Conservation (phyloP, 2,329 filamentous ascomycete genomes). For the Paraphaeosphaeria sporulosa region DNA sequence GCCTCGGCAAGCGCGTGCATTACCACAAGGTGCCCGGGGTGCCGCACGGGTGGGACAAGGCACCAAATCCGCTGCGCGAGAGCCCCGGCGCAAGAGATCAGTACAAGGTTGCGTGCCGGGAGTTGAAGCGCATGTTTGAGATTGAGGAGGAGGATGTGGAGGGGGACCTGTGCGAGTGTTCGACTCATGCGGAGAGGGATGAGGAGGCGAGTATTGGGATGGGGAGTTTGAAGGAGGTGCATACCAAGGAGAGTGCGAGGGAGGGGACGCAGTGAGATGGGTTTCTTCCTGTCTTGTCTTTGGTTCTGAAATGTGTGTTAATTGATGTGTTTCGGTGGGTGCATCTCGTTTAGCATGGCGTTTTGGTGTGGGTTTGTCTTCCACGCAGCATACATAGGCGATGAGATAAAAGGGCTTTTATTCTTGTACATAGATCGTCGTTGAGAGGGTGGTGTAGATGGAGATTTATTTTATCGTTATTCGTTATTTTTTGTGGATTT, state of each 20-base stretch:
- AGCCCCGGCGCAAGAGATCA: constrained; percentile 61
- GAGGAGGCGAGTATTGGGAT: constrained; percentile 8
- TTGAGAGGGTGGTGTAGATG: background rate
- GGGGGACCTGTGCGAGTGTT: constrained; percentile 9
- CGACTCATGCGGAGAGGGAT: background rate
- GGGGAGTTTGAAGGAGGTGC: background rate
- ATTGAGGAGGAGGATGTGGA: constrained; percentile 38
- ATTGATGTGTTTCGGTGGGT: background rate
- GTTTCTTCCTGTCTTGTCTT: background rate
- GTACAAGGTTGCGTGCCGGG: constrained; percentile 63
- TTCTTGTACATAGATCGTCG: background rate
- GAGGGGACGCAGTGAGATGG: background rate
- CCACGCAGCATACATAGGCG: background rate
- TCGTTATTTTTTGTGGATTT: background rate
- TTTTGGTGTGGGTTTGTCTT: background rate
- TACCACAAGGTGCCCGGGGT: constrained; percentile 67
- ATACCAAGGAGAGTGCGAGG: background rate
- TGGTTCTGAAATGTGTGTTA: background rate
- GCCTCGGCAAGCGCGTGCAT: constrained; percentile 63
- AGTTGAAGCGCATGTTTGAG: constrained; percentile 56
- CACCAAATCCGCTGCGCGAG: constrained; percentile 65
- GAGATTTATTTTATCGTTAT: background rate
- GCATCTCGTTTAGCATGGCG: constrained; percentile 4
- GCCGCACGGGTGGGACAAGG: constrained; percentile 72
- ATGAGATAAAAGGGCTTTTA: background rate